Evolutionary conservation across 257 asterid species (phyloP), one percentile per base, ranked within the genome.

Genomic region (Fraxinus quadrangulata): DNA sequence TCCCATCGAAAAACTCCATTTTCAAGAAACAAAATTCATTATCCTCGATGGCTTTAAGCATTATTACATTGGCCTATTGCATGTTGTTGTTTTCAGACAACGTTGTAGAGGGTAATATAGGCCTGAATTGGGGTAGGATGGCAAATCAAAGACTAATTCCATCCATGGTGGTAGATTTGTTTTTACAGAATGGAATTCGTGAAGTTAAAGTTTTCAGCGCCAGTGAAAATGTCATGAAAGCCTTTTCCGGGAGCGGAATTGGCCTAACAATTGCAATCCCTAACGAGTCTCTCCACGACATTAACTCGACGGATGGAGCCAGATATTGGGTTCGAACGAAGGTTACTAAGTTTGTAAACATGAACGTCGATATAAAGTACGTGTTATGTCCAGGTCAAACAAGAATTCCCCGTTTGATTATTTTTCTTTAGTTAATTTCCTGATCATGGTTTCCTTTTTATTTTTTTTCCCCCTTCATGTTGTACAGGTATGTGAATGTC

Each of bases 131-230:
- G 86, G 88, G 88, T 0, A 67, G 88, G 7, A 42, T 6, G 45
- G 65, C 84, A 4, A 7, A 37, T 37, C 88, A 85, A 75, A 69
- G 81, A 61, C 31, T 85, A 45, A 73, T 82, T 56, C 88, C 88
- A 45, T 85, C 88, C 11, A 80, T 82, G 86, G 87, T 83, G 66
- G 89, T 80, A 14, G 89, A 85, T 54, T 63, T 85, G 70, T 78
- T 85, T 31, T 39, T 85, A 24, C 85, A 83, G 26, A 83, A 83
- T 0, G 37, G 19, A 3, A 81, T 85, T 37, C 36, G 65, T 13
- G 31, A 70, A 4, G 24, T 81, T 8, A 84, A 80, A 76, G 21
- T 84, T 26, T 67, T 68, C 63, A 78, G 79, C 72, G 33, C 72
- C 19, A 78, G 79, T 19, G 70, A 17, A 16, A 81, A 82, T 45